Conservation (phyloP, 805 yeast species). For the Komagataella kurtzmanii region DNA sequence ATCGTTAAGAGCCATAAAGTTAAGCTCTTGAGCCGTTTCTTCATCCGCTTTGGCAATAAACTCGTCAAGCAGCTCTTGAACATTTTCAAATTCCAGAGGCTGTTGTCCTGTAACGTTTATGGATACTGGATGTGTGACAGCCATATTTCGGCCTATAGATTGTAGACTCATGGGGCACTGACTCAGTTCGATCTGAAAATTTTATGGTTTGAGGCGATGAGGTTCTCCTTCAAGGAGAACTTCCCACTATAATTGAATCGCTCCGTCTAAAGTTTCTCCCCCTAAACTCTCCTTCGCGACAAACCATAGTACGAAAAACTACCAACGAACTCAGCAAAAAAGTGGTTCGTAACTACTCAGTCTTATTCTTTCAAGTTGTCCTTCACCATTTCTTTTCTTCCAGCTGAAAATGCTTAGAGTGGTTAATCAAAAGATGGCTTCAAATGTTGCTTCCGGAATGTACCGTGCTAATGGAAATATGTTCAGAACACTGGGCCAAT, state of each 20-base stretch:
- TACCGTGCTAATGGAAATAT: neutral
- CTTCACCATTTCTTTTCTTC: neutral
- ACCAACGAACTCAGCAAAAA: neutral
- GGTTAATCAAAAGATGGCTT: neutral
- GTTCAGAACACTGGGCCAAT: neutral
- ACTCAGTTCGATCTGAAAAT: neutral
- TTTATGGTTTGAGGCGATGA: neutral
- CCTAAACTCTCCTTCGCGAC: neutral
- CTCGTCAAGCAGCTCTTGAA: constrained; percentile 11
- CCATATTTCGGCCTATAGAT: constrained; percentile 14
- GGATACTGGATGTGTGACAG: constrained; percentile 34
- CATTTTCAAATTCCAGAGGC: constrained; percentile 9
- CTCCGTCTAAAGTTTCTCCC: neutral
- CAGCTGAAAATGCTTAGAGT: neutral
- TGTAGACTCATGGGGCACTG: neutral
- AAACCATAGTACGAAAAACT: neutral
- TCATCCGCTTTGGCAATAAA: constrained; percentile 13
- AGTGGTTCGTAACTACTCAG: neutral
- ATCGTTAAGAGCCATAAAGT: constrained; percentile 2
- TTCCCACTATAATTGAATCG: neutral
- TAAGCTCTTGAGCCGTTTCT: constrained; percentile 3
- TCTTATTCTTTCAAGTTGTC: neutral
- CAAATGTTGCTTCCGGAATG: neutral
- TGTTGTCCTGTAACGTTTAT: constrained; percentile 15
- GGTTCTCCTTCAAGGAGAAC: neutral